Percentiles rank a stretch among this genome's conserved stretches.
phyloP scores from a whole-genome alignment of 176 grass and related monocot genomes.

The Carex parvula region DNA sequence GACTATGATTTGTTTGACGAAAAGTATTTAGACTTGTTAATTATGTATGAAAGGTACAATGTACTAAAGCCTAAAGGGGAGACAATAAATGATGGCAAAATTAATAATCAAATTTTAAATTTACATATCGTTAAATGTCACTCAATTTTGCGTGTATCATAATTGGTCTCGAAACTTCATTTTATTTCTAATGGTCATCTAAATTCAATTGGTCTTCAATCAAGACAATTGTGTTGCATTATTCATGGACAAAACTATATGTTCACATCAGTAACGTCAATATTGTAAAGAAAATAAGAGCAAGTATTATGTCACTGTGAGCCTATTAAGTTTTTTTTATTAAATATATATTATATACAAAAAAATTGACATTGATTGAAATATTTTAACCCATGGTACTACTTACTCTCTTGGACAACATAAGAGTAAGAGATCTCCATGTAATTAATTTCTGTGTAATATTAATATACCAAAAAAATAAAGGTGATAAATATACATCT shows the following conservation, averaged over 20 bases:
- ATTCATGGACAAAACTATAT: not conserved
- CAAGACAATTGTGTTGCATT: not conserved
- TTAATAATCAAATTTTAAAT: not conserved
- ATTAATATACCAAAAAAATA: conserved; percentile 54
- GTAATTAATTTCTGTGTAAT: conserved; percentile 45
- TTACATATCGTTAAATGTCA: not conserved
- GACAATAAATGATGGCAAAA: not conserved
- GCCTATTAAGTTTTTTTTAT: not conserved
- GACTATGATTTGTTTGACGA: no score
- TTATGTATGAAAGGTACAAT: not conserved
- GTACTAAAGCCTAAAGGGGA: no score
- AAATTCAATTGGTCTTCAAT: not conserved
- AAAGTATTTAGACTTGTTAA: not conserved
- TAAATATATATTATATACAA: conserved; percentile 2
- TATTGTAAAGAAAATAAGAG: not conserved
- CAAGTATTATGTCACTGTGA: not conserved
- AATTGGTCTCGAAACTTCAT: not conserved
- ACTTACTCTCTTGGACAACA: not conserved
- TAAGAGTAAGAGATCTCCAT: conserved; percentile 39
- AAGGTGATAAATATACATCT: conserved; percentile 48
- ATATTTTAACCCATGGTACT: not conserved
- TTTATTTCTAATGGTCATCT: not conserved
- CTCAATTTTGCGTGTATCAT: not conserved
- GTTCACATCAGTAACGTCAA: no score
- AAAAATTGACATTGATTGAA: not conserved